These are phyloP conservation scores for Leishmania martiniquensis DNA, from an alignment of 208 protist species.

Conservation along the genomic window DNA sequence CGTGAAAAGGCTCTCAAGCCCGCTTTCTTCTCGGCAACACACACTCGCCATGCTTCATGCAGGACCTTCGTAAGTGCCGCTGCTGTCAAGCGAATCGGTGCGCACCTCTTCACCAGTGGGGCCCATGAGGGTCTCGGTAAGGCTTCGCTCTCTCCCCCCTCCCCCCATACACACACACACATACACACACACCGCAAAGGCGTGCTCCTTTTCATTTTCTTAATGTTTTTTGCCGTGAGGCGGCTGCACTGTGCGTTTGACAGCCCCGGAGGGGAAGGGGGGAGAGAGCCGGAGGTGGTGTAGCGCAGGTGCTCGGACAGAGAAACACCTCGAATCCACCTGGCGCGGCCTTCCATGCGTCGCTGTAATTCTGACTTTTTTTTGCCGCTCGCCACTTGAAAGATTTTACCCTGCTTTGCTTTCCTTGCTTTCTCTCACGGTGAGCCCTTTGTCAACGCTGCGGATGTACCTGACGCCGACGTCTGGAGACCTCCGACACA, in stretches of 20 bases:
- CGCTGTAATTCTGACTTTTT: background rate
- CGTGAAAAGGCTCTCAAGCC: background rate
- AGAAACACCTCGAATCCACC: background rate
- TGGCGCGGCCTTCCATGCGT: too few species aligned
- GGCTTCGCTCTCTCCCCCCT: background rate
- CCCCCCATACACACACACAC: background rate
- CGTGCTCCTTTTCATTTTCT: too few species aligned
- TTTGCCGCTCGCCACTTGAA: too few species aligned
- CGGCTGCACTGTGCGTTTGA: background rate
- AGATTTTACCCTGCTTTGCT: too few species aligned
- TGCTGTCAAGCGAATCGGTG: background rate
- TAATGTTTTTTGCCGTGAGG: too few species aligned
- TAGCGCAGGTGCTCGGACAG: background rate
- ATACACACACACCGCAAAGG: background rate
- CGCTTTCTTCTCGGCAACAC: background rate
- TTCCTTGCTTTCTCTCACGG: too few species aligned
- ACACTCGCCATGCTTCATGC: background rate
- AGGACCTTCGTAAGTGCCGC: background rate
- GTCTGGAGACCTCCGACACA: too few species aligned
- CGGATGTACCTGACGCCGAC: too few species aligned
- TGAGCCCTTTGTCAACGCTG: too few species aligned
- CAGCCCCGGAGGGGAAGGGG: too few species aligned
- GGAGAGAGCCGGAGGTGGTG: background rate
- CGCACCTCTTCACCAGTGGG: background rate
- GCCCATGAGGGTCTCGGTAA: background rate